Evolutionary conservation across 2,329 filamentous ascomycete genomes (phyloP), one percentile per base, ranked within the genome.

Genomic region (Parafenestella ontariensis): DNA sequence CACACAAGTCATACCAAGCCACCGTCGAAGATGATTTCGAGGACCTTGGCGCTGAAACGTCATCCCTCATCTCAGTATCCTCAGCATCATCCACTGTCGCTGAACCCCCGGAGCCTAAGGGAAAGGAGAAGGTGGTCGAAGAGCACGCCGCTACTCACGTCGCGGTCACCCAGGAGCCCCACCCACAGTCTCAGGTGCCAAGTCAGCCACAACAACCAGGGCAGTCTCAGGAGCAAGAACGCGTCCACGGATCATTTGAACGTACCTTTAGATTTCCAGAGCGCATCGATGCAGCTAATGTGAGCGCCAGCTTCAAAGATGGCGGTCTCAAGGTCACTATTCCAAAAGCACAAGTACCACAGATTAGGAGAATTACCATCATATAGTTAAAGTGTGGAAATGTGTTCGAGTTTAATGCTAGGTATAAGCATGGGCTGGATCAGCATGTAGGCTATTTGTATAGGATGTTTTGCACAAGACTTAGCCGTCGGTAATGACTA

Each of bases 241-340:
- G 87, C 64, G 83, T 81, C 56, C 77, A 88, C 53, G 88, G 88
- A 71, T 82, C 87, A 62, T 91, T 91, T 77, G 81, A 84, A 44
- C 84, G 89, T 59, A 85, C 81, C 54, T 91, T 91, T 78, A 84
- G 79, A 72, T 91, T 91, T 79, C 86, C 88, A 0, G 76, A 77
- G 47, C 83, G 82, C 24, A 82, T 91, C 56, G 85, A 89, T 68
- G 82, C 85, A 65, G 84, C 87, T 15, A 76, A 68, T 3, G 88
- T 91, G 50, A 79, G 75, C 40, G 89, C 89, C 45, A 81, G 71
- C 49, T 83, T 91, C 64, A 83, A 85, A 74, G 83, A 90, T 56
- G 89, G 89, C 24, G 80, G 90, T 59, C 78, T 91, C 61, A 84
- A 74, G 62, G 81, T 91, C 54, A 69, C 79, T 23, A 83, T 91